These are phyloP conservation scores for Apodospora peruviana DNA, from an alignment of 495 filamentous ascomycete genomes.

Conservation along the genomic window DNA sequence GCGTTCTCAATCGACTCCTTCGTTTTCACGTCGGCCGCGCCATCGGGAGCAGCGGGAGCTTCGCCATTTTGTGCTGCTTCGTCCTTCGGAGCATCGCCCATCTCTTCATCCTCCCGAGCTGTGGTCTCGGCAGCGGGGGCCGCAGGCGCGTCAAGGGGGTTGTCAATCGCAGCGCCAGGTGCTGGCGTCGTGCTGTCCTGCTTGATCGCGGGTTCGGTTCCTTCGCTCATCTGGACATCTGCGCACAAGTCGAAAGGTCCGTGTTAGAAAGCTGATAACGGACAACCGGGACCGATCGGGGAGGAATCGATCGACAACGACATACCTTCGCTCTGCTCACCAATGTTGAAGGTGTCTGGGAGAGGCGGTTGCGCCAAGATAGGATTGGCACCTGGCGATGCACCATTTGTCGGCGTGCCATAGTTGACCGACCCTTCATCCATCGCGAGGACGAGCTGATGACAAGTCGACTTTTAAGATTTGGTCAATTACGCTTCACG, in stretches of 20 bases:
- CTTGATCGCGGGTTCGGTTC: slow-evolving; percentile 42
- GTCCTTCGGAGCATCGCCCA: slow-evolving; percentile 67
- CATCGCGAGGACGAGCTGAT: slow-evolving; percentile 35
- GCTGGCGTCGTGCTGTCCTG: slow-evolving; percentile 49
- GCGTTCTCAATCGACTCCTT: slow-evolving; percentile 80
- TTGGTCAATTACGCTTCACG: background rate
- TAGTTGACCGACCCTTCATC: slow-evolving; percentile 50
- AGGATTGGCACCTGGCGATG: slow-evolving; percentile 44
- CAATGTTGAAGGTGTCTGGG: slow-evolving; percentile 22
- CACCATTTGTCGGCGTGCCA: slow-evolving; percentile 46
- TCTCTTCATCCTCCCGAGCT: slow-evolving; percentile 75
- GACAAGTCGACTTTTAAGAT: background rate
- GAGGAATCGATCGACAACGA: background rate
- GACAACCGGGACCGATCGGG: background rate
- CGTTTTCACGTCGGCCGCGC: slow-evolving; percentile 43
- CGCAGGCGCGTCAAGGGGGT: slow-evolving; percentile 78
- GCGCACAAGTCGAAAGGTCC: background rate
- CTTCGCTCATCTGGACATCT: slow-evolving; percentile 55
- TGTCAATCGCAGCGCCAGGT: slow-evolving; percentile 60
- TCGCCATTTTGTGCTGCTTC: slow-evolving; percentile 45
- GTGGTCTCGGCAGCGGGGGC: slow-evolving; percentile 65
- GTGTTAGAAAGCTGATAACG: background rate
- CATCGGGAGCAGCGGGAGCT: slow-evolving; percentile 31
- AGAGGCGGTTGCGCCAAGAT: slow-evolving; percentile 48
- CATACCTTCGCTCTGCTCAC: slow-evolving; percentile 30